Evolutionary conservation across 2,329 filamentous ascomycete genomes (phyloP).

Genomic region (Nemania sp.): DNA sequence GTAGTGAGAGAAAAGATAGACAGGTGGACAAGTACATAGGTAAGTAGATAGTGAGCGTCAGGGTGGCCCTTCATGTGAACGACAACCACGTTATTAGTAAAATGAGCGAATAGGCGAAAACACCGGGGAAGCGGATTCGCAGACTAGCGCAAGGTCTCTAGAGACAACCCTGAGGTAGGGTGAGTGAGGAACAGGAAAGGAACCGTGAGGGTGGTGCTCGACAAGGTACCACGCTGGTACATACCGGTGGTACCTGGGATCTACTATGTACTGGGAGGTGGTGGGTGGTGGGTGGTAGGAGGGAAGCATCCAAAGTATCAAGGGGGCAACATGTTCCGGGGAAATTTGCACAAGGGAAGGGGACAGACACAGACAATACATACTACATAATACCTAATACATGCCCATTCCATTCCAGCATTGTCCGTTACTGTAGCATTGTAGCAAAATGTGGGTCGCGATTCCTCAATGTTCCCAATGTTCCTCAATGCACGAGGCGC

Average conservation of each 20-base stretch:
- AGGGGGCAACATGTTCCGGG: conserved; percentile 51
- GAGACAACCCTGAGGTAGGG: conserved; percentile 6
- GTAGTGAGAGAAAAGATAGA: conserved; percentile 5
- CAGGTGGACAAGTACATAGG: background rate
- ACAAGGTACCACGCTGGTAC: conserved; percentile 41
- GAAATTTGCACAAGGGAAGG: conserved; percentile 47
- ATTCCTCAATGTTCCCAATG: too few species aligned
- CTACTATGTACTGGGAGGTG: too few species aligned
- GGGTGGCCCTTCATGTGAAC: conserved; percentile 38
- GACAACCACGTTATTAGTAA: conserved; percentile 45
- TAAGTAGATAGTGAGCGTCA: conserved; percentile 25
- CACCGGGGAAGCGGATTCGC: conserved; percentile 48
- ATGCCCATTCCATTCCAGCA: conserved; percentile 1
- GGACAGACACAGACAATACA: too few species aligned
- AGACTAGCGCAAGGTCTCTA: conserved; percentile 4
- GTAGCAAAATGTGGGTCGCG: background rate
- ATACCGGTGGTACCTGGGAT: conserved; percentile 28
- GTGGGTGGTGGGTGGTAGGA: background rate
- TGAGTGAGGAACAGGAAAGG: conserved; percentile 1
- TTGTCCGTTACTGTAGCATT: too few species aligned
- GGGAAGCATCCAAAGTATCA: conserved; percentile 25
- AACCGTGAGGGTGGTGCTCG: conserved; percentile 7
- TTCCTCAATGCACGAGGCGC: conserved; percentile 6
- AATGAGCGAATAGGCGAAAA: conserved; percentile 46
- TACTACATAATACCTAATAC: too few species aligned